Evolutionary conservation across 306 rosid species (phyloP), one percentile per base, ranked within the genome.

Genomic region (Quercus engelmannii): DNA sequence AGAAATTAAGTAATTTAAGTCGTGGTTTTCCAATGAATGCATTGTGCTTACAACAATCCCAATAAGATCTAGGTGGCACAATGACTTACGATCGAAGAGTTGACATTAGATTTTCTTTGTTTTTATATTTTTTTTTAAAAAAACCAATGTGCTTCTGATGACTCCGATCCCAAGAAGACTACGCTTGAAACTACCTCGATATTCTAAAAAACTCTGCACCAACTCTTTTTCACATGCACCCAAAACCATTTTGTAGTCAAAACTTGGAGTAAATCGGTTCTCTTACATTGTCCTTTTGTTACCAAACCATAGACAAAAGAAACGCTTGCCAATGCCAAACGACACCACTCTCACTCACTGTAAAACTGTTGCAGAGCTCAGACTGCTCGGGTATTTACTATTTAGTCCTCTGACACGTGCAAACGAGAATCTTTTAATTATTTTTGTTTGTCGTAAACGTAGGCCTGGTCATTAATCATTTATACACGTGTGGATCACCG

Each of bases 401-500:
- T 35, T 65, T 76, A 57, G 56, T 41, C 33, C 54, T 28, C 4
- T 38, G 79, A 62, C 51, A 73, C 58, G 57, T 65, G 76, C 14
- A 25, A 4, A 17, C 23, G 26, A 46, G 25, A 55, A 12, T 28
- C 23, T 30, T 9, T 51, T 26, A 13, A 13, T 52, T 12, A n/a
- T 52, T 49, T 49, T 49, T 49, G 1, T 73, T 63, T 75, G 58
- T 56, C 78, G 26, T 38, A 19, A 4, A 5, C 28, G 35, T 28
- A 76, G 46, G 74, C 9, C 59, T 15, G 4, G 20, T 14, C 71
- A 8, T 59, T 64, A 71, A 25, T 64, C 78, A 71, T 21, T n/a
- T 63, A 41, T 41, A 33, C 85, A 77, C 76, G 65, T 46, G 79
- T 67, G 74, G 25, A 17, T 26, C 5, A 9, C 63, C 70, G 49